phyloP scores from a whole-genome alignment of 345 rosid genomes.

The Durio zibethinus region DNA sequence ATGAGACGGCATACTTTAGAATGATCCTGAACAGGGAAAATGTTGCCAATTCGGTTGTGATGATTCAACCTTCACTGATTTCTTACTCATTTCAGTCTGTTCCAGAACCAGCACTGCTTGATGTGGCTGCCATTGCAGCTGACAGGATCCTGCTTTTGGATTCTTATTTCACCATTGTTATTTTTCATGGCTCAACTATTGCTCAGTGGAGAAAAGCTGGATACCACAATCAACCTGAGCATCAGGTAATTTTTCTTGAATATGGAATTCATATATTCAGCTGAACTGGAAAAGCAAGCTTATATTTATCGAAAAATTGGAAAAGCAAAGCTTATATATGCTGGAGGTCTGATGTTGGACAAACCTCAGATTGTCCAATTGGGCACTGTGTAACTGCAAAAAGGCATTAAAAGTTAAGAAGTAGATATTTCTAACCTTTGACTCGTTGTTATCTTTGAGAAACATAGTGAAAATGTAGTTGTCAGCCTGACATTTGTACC shows the following conservation, averaged over 20 bases:
- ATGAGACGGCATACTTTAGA: conserved; percentile 94
- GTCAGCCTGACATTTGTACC: neutral
- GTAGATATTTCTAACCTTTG: neutral
- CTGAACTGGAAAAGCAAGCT: neutral
- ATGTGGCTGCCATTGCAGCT: conserved; percentile 85
- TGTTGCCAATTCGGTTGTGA: conserved; percentile 82
- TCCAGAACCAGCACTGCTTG: conserved; percentile 85
- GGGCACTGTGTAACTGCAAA: neutral
- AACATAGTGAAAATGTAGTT: neutral
- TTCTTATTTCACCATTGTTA: conserved; percentile 75
- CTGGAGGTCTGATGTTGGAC: conserved; percentile 2
- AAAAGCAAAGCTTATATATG: neutral
- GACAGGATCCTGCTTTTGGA: conserved; percentile 86
- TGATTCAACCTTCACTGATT: conserved; percentile 95
- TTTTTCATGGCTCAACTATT: conserved; percentile 88
- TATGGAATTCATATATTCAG: neutral
- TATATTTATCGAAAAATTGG: neutral
- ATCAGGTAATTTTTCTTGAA: conserved; percentile 51
- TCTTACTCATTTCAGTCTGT: conserved; percentile 86
- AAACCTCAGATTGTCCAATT: neutral
- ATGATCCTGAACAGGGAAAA: conserved; percentile 85
- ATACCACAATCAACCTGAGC: conserved; percentile 85
- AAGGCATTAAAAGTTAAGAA: neutral
- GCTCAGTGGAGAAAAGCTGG: conserved; percentile 98
- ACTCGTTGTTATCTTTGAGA: neutral